Evolutionary conservation across 768 basidiomycete species (phyloP).

Genomic region (Strobilomyces echinocephalus): DNA sequence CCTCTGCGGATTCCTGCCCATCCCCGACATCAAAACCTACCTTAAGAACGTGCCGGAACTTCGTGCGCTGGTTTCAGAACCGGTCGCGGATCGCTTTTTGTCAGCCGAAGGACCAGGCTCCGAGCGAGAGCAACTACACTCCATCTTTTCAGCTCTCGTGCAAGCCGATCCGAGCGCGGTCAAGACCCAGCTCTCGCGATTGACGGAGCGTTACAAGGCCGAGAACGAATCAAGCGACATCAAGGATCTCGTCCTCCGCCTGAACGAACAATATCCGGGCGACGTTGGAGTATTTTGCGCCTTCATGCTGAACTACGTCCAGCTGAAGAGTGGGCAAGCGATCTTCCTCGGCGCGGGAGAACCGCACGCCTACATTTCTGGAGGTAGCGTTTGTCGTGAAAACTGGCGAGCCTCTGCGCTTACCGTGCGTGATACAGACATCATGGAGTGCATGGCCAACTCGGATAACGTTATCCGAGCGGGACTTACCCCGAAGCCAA

Average conservation of each 20-base stretch:
- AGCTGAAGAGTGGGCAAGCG: slow-evolving; percentile 76
- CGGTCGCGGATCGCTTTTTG: slow-evolving; percentile 51
- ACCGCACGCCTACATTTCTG: slow-evolving; percentile 93
- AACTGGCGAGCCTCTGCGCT: not conserved
- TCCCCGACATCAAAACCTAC: slow-evolving; percentile 61
- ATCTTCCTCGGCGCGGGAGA: slow-evolving; percentile 95
- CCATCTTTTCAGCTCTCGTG: slow-evolving; percentile 83
- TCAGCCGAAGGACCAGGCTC: slow-evolving; percentile 24
- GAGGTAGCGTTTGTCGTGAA: slow-evolving; percentile 51
- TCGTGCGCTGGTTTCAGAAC: slow-evolving; percentile 57
- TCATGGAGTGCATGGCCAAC: slow-evolving; percentile 99
- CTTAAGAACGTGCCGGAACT: slow-evolving; percentile 75
- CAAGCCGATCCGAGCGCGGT: slow-evolving; percentile 55
- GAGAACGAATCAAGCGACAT: slow-evolving; percentile 44
- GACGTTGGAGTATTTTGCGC: slow-evolving; percentile 94
- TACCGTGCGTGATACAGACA: slow-evolving; percentile 50
- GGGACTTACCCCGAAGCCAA: slow-evolving; percentile 92
- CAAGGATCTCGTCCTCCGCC: slow-evolving; percentile 55
- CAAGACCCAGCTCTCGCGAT: slow-evolving; percentile 46
- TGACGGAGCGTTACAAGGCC: slow-evolving; percentile 61
- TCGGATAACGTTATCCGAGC: slow-evolving; percentile 99
- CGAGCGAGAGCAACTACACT: slow-evolving; percentile 54
- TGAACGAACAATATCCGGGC: slow-evolving; percentile 76
- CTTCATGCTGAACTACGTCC: slow-evolving; percentile 83
- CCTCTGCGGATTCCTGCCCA: slow-evolving; percentile 90